Evolutionary conservation across 495 filamentous ascomycete species (phyloP), one percentile per base, ranked within the genome.

Genomic region (Neurospora discreta): DNA sequence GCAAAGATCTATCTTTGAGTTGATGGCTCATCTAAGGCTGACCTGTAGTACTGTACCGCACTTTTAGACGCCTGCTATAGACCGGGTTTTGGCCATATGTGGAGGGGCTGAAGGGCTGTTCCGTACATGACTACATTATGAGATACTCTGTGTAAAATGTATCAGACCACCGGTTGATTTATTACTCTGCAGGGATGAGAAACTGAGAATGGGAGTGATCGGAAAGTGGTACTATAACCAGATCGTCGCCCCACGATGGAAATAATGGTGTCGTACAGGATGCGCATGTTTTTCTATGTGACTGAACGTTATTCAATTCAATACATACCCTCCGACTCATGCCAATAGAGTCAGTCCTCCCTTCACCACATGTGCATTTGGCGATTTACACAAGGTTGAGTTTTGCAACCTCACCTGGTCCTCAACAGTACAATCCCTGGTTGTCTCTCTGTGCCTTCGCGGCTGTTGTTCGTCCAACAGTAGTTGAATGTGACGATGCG

Each of bases 371-470:
- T 30, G 26, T 26, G 43, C 52, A 71, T 68, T 38, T 36, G 70
- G 43, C 70, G 70, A 71, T 71, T 58, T 68, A 65, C 70, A n/a
- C 70, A 68, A 36, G 70, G 70, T 15, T 71, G 26, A 7, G 3
- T 60, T 33, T 60, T 60, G 5, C 52, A 60, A 60, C 13, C 26
- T 60, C 52, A 60, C 9, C 52, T 60, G 52, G 18, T 30, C 26
- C 13, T 33, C 13, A 60, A 26, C 13, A 60, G 3, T 26, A 60
- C 26, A 15, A 18, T 33, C 15, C 52, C 52, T 33, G 26, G 52
- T 3, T 33, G 11, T 60, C 8, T 1, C 26, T 33, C 13, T 33
- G 2, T 33, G 52, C 26, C 0, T 60, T 60, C 26, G 15, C 52
- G 26, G 6, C 15, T 18, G 23, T 33, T 18, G 5, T 60, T 60